phyloP scores from a whole-genome alignment of 768 basidiomycete genomes.

The Tubosaeta brunneosetosa region DNA sequence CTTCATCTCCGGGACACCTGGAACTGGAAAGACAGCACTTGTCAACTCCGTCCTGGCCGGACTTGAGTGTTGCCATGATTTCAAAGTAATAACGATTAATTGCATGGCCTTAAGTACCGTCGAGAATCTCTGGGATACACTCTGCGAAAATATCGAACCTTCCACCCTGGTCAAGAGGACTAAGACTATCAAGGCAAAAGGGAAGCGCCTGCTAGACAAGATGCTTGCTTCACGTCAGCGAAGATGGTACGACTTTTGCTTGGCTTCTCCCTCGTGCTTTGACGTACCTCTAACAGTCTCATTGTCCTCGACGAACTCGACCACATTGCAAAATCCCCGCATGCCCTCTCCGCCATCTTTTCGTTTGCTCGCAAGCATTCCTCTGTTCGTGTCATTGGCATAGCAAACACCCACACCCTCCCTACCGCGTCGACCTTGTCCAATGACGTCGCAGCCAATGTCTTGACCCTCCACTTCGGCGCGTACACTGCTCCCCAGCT shows the following conservation, averaged over 20 bases:
- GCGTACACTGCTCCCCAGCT: slow-evolving; percentile 75
- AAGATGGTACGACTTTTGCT: slow-evolving; percentile 44
- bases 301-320: slow-evolving; percentile 86
- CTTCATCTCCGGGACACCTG: slow-evolving; percentile 91
- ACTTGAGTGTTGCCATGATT: slow-evolving; percentile 34
- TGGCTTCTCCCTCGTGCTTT: slow-evolving; percentile 12
- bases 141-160: slow-evolving; percentile 51
- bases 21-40: slow-evolving; percentile 88
- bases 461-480: slow-evolving; percentile 71
- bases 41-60: slow-evolving; percentile 60
- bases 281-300: slow-evolving; percentile 41
- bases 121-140: slow-evolving; percentile 66
- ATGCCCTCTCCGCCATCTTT: slow-evolving; percentile 60
- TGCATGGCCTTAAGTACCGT: slow-evolving; percentile 74
- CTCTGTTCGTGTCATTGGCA: slow-evolving; percentile 67
- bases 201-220: slow-evolving; percentile 43
- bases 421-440: slow-evolving; percentile 48
- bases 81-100: slow-evolving; percentile 59
- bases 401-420: slow-evolving; percentile 87
- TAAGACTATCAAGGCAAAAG: slow-evolving; percentile 41
- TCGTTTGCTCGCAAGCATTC: slow-evolving; percentile 54
- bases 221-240: slow-evolving; percentile 39
- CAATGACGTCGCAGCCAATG: slow-evolving; percentile 33
- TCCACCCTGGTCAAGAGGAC: slow-evolving; percentile 33
- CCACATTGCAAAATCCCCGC: slow-evolving; percentile 62